A percentile compares a stretch with the other conserved stretches of the same genome.
These are phyloP conservation scores for Nissolia schottii DNA, from an alignment of 306 rosid species.

Conservation along the genomic window DNA sequence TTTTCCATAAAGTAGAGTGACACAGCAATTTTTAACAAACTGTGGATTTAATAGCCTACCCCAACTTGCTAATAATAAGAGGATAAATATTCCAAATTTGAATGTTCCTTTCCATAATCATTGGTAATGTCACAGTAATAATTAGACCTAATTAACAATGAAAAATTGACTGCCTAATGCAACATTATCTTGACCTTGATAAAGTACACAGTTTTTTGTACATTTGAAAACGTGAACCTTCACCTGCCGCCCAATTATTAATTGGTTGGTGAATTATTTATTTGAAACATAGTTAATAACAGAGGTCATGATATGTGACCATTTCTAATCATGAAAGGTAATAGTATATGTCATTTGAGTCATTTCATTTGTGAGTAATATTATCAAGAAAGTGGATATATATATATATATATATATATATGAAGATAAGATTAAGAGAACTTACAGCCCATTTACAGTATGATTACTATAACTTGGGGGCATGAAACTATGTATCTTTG, in stretches of 20 bases:
- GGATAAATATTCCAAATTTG: conserved; percentile 19
- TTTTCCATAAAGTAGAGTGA: not conserved
- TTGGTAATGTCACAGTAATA: conserved; percentile 12
- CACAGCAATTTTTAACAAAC: not conserved
- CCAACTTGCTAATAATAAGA: not conserved
- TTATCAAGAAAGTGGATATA: not conserved
- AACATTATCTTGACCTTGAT: not conserved
- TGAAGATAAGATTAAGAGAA: not conserved
- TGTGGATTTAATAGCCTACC: not conserved
- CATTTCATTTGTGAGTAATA: not conserved
- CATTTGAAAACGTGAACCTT: not conserved
- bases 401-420: too few species aligned
- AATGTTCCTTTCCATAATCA: not conserved
- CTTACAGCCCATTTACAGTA: not conserved
- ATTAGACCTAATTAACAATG: not conserved
- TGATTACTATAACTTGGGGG: not conserved
- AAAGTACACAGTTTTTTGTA: not conserved
- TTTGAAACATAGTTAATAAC: not conserved
- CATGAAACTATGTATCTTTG: not conserved
- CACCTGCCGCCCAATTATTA: not conserved
- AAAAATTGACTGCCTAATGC: not conserved
- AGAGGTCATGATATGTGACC: not conserved
- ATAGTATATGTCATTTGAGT: not conserved
- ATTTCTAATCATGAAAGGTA: not conserved
- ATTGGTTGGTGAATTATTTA: not conserved